Evolutionary conservation across 2,329 filamentous ascomycete genomes (phyloP), one percentile per base, ranked within the genome.

Genomic region (Epichloe brachyelytri): DNA sequence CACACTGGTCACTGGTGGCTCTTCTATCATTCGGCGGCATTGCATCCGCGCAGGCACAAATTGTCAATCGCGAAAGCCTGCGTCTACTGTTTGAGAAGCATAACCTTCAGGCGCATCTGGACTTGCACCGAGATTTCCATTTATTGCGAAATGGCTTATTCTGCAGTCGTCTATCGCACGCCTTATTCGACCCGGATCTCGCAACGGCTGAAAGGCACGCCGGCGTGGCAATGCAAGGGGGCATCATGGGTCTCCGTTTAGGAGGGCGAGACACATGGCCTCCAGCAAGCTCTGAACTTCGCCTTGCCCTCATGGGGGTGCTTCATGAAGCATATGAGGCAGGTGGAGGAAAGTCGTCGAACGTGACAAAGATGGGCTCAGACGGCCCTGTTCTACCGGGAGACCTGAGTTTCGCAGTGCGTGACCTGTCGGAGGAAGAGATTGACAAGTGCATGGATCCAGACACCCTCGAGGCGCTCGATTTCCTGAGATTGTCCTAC

Each of bases 261-360:
- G 86, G 86, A n/a, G 80, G 79, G 2, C 79, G 88, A 59, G 82
- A 87, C 51, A 87, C 77, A 34, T 97, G 93, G 93, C 93, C 93
- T 26, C 93, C 93, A 4, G 89, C 89, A 22, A 94, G 87, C 64
- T 96, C 90, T 0, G 93, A 97, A 64, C 71, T 98, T n/a, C 81
- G 89, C 10, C 74, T 97, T 5, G 88, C 88, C 0, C 73, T 98
- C 17, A 94, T 90, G 77, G 89, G 88, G 0, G 78, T 97, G 1
- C 71, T 97, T 6, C 77, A 78, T 2, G 90, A 96, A 56, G 87
- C 81, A 56, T 88, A 88, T 58, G 67, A 60, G 56, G 65, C 52
- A 22, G 57, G 58, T 39, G 57, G 54, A 43, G 57, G 51, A 17
- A 33, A 40, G 46, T 19, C 15, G n/a, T 56, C 54, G 15, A 53